Evolutionary conservation across 2,329 filamentous ascomycete species (phyloP), one percentile per base, ranked within the genome.

Genomic region (Fusarium armeniacum): DNA sequence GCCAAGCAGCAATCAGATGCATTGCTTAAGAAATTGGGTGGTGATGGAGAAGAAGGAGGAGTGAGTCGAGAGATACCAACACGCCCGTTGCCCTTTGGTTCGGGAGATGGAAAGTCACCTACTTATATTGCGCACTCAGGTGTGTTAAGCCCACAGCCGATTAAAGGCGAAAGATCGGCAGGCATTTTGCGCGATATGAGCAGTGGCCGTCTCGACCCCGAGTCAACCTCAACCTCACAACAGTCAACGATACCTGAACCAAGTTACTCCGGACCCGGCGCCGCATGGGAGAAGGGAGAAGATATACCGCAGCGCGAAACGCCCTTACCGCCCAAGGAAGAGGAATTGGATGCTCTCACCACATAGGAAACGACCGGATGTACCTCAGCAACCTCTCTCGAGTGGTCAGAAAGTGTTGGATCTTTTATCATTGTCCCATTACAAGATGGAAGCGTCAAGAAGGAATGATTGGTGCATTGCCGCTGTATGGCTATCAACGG

Each of bases 1-100:
- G 89, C 87, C 62, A 84, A 85, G 76, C 85, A 89, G 74, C 90
- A 93, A 80, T 88, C 86, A 57, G 87, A 90, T 72, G 83, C 86
- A 58, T 80, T 93, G 72, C 81, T 88, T 59, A 81, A 83, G 75
- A 87, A 81, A 76, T 81, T 90, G 28, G 82, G 82, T 45, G 78
- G 76, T 65, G 69, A 75, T 50, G 65, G 72, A 58, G 70, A 72
- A 47, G 63, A 69, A 66, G 73, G 74, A 46, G 73, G 75, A 62
- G 76, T 75, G 70, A 79, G 77, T 73, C 78, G 76, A 67, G 78
- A 84, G 55, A 83, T 88, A 40, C 85, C 87, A 45, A 78, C 79
- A 53, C 81, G 86, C 57, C 75, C 82, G 57, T 73, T 87, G 40
- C 86, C 86, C 30, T 87, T 83, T 74, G 85, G 86, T 55, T 87